Percentiles rank a stretch among this genome's conserved stretches.
Conservation (phyloP, 768 basidiomycete genomes). For the Hemileccinum rubropunctum region DNA sequence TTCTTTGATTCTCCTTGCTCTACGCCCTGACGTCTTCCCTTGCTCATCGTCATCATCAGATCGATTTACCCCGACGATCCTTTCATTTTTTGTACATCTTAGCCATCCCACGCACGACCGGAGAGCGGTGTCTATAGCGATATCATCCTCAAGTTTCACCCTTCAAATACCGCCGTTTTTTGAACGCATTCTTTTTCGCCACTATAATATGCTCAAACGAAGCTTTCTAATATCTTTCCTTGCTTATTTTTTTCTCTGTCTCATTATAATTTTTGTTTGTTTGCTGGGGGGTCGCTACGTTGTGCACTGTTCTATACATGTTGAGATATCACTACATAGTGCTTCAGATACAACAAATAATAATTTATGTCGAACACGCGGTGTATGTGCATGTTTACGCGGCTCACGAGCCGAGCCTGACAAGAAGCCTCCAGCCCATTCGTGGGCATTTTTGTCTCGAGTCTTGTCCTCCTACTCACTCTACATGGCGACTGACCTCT, state of each 20-base stretch:
- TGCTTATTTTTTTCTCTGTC: background rate
- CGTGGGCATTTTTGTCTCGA: too few relatives aligned
- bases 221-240: conserved; percentile 2
- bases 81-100: conserved; percentile 5
- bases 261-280: background rate
- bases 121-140: conserved; percentile 11
- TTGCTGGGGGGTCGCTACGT: background rate
- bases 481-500: conserved; percentile 42
- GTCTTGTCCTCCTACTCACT: conserved; percentile 32
- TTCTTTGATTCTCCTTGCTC: background rate
- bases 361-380: conserved; percentile 3
- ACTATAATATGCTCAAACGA: background rate
- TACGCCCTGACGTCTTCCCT: too few relatives aligned
- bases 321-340: background rate
- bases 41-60: too few relatives aligned
- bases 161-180: background rate
- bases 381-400: conserved; percentile 31
- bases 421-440: conserved; percentile 15
- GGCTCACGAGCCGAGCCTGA: background rate
- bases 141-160: background rate
- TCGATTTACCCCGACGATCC: background rate
- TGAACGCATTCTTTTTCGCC: background rate
- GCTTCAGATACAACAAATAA: background rate
- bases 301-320: background rate
- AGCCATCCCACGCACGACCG: conserved; percentile 4